These are phyloP conservation scores for Boletus sp. DNA, from an alignment of 768 basidiomycete species.

Conservation along the genomic window DNA sequence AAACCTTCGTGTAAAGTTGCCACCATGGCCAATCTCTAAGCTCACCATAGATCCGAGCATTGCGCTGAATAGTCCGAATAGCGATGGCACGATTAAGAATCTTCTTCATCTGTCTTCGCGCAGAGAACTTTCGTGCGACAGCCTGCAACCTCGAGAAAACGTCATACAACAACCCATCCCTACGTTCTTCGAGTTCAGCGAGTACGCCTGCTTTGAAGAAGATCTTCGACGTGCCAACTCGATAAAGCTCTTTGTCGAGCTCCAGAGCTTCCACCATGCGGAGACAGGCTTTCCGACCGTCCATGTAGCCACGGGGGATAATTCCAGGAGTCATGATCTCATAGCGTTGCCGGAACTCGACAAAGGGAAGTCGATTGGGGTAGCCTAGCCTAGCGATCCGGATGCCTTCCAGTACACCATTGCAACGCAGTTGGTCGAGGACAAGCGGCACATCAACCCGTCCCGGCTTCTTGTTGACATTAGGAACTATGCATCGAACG, in stretches of 20 bases:
- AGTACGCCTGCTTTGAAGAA: conserved; percentile 99
- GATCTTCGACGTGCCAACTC: conserved; percentile 94
- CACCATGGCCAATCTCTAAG: conserved; percentile 99
- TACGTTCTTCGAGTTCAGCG: conserved; percentile 91
- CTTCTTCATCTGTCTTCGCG: conserved; percentile 90
- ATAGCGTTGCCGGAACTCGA: conserved; percentile 96
- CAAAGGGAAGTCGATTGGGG: conserved; percentile 94
- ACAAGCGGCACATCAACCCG: conserved; percentile 92
- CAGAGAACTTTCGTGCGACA: conserved; percentile 78
- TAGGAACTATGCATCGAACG: conserved; percentile 97
- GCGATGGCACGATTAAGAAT: conserved; percentile 90
- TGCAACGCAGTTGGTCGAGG: conserved; percentile 94
- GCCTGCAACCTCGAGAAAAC: conserved; percentile 90
- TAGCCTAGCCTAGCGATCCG: conserved; percentile 97
- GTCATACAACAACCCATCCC: conserved; percentile 85
- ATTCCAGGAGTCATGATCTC: conserved; percentile 93
- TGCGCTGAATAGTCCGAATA: conserved; percentile 88
- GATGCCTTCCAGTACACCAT: conserved; percentile 98
- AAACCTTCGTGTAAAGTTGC: conserved; percentile 92
- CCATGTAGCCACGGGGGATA: conserved; percentile 95
- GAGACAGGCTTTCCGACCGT: conserved; percentile 90
- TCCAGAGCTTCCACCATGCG: conserved; percentile 89
- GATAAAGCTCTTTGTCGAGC: conserved; percentile 80
- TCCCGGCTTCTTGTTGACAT: conserved; percentile 85
- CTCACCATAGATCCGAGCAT: conserved; percentile 88